A percentile compares a stretch with the other conserved stretches of the same genome.
These are phyloP conservation scores for Cupressus sempervirens DNA, from an alignment of 75 land plant genomes.

Conservation along the genomic window DNA sequence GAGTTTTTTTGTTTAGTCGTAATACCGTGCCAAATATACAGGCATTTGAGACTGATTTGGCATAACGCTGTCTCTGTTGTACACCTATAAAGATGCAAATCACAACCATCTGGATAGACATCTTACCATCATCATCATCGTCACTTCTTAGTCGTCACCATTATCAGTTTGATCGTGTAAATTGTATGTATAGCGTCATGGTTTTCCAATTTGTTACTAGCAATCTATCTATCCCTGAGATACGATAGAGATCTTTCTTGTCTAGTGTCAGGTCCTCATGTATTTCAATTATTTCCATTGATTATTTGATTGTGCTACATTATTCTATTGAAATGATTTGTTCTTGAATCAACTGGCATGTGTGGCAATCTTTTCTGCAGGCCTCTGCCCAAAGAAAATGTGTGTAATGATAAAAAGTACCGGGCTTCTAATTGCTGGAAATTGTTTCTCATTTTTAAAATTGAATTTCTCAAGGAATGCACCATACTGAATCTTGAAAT, in stretches of 20 bases:
- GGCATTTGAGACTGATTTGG: slow-evolving; percentile 6
- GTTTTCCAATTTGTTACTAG: background rate
- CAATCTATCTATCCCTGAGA: background rate
- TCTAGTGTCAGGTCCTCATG: background rate
- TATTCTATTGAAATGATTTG: slow-evolving; percentile 11
- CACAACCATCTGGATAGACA: background rate
- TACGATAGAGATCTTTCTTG: background rate
- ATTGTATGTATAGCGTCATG: slow-evolving; percentile 6
- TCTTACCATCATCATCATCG: background rate
- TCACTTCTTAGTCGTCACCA: background rate
- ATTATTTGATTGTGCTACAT: slow-evolving; percentile 12
- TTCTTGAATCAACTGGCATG: background rate
- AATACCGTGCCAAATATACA: slow-evolving; percentile 6
- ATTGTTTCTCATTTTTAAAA: background rate
- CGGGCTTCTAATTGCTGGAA: background rate
- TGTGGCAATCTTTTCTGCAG: background rate
- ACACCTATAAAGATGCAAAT: slow-evolving; percentile 9
- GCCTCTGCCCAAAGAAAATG: background rate
- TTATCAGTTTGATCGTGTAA: slow-evolving; percentile 9
- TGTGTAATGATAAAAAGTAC: background rate
- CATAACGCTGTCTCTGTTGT: slow-evolving; percentile 5
- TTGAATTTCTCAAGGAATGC: background rate
- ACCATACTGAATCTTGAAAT: too few species aligned
- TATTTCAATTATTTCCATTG: slow-evolving; percentile 10
- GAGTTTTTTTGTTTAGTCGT: slow-evolving; percentile 6